phyloP scores from a whole-genome alignment of 2,329 filamentous ascomycete genomes.

The Phialophora tarda region DNA sequence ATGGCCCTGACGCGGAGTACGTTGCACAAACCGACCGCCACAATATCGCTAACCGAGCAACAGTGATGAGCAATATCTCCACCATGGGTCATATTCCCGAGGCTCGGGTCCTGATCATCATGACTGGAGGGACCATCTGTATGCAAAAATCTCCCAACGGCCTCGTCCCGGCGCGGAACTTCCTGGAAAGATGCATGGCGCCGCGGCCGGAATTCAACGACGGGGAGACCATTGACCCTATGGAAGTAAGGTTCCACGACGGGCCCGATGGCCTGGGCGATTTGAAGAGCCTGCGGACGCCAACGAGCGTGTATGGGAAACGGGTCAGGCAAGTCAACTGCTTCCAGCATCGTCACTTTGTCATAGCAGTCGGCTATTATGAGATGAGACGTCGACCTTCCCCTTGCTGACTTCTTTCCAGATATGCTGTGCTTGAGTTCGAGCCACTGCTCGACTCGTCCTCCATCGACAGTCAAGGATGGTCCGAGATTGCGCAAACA shows the following conservation, averaged over 20 bases:
- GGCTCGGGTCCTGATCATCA: slow-evolving; percentile 84
- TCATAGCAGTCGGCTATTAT: background rate
- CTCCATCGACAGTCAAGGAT: slow-evolving; percentile 83
- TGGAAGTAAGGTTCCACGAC: slow-evolving; percentile 62
- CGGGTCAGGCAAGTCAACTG: slow-evolving; percentile 64
- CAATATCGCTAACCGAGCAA: slow-evolving; percentile 4
- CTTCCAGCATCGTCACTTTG: background rate
- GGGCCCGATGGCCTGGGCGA: slow-evolving; percentile 48
- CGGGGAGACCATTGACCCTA: slow-evolving; percentile 61
- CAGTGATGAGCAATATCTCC: slow-evolving; percentile 29
- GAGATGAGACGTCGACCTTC: background rate
- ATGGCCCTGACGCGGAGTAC: slow-evolving; percentile 27
- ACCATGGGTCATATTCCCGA: slow-evolving; percentile 58
- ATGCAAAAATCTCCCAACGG: slow-evolving; percentile 84
- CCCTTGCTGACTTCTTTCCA: slow-evolving; percentile 21
- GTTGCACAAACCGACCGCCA: slow-evolving; percentile 5
- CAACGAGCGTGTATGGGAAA: slow-evolving; percentile 76
- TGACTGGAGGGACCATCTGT: slow-evolving; percentile 82
- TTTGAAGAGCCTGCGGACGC: slow-evolving; percentile 76
- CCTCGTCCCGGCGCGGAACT: slow-evolving; percentile 78
- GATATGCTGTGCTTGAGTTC: slow-evolving; percentile 83
- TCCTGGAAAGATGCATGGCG: slow-evolving; percentile 80
- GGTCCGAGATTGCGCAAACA: slow-evolving; percentile 81
- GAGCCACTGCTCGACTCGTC: slow-evolving; percentile 84
- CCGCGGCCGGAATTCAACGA: slow-evolving; percentile 88